Conservation (phyloP, 805 yeast species). For the Dipodascopsis uninucleata region DNA sequence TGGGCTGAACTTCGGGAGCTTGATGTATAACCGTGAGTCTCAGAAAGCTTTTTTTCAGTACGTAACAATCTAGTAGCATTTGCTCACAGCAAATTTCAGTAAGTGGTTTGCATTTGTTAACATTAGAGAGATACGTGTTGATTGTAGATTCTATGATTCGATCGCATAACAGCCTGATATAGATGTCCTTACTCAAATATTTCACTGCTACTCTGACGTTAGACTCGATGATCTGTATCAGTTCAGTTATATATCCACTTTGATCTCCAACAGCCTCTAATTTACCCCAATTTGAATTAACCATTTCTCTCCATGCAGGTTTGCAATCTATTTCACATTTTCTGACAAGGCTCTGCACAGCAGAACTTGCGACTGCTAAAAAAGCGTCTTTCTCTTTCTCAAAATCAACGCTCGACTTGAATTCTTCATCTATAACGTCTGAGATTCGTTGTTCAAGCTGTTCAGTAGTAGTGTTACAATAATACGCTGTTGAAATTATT, state of each 20-base stretch:
- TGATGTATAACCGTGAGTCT: slow-evolving; percentile 32
- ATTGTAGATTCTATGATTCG: slow-evolving; percentile 64
- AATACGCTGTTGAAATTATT: slow-evolving; percentile 84
- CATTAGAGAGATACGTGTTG: slow-evolving; percentile 52
- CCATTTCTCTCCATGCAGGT: slow-evolving; percentile 79
- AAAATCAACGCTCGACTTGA: slow-evolving; percentile 47
- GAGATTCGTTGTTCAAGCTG: slow-evolving; percentile 68
- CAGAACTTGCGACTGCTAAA: slow-evolving; percentile 53
- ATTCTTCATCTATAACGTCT: slow-evolving; percentile 41
- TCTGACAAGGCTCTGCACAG: slow-evolving; percentile 52
- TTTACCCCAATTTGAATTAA: slow-evolving; percentile 68
- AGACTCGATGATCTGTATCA: slow-evolving; percentile 46
- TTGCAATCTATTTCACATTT: slow-evolving; percentile 61
- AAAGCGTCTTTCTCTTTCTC: slow-evolving; percentile 55
- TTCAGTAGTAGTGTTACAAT: slow-evolving; percentile 69
- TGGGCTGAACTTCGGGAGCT: slow-evolving; percentile 15
- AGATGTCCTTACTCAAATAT: slow-evolving; percentile 50
- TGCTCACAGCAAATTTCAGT: slow-evolving; percentile 74
- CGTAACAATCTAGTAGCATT: slow-evolving; percentile 65
- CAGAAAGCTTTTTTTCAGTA: slow-evolving; percentile 53
- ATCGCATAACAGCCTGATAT: slow-evolving; percentile 70
- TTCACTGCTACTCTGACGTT: slow-evolving; percentile 31
- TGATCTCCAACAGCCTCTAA: slow-evolving; percentile 64
- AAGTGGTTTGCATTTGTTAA: slow-evolving; percentile 63
- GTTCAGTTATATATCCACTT: slow-evolving; percentile 63